phyloP scores from a whole-genome alignment of 495 filamentous ascomycete species.

The Podospora fimiseda region DNA sequence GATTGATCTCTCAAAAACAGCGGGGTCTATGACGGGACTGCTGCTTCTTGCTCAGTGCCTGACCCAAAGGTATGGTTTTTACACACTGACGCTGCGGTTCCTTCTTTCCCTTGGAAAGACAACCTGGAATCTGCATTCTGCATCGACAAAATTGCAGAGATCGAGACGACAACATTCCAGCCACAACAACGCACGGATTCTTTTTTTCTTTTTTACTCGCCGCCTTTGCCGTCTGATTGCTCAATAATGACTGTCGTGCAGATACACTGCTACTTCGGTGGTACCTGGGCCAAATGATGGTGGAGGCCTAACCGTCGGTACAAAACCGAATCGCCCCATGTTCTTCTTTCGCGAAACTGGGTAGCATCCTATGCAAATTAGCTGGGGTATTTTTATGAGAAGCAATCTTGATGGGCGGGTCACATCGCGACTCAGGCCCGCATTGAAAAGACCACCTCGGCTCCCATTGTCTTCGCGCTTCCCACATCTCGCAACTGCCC shows the following conservation, averaged over 20 bases:
- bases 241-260: constrained; percentile 4
- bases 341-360: background rate
- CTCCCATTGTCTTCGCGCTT: constrained; percentile 8
- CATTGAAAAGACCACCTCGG: constrained; percentile 5
- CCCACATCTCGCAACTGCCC: background rate
- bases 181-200: background rate
- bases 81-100: too few relatives aligned
- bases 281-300: constrained; percentile 1
- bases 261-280: constrained; percentile 9
- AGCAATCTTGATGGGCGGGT: constrained; percentile 10
- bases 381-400: constrained; percentile 10
- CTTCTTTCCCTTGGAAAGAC: too few relatives aligned
- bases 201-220: constrained; percentile 1
- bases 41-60: too few relatives aligned
- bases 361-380: constrained; percentile 4
- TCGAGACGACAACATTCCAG: background rate
- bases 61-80: too few relatives aligned
- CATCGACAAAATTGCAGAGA: too few relatives aligned
- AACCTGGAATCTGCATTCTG: background rate
- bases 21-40: too few relatives aligned
- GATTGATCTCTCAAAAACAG: too few relatives aligned
- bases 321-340: constrained; percentile 4
- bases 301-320: constrained; percentile 3
- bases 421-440: constrained; percentile 2
- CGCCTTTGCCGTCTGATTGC: constrained; percentile 15